Evolutionary conservation across 176 grass and related monocot species (phyloP).

Genomic region (Bothriochloa decipiens): DNA sequence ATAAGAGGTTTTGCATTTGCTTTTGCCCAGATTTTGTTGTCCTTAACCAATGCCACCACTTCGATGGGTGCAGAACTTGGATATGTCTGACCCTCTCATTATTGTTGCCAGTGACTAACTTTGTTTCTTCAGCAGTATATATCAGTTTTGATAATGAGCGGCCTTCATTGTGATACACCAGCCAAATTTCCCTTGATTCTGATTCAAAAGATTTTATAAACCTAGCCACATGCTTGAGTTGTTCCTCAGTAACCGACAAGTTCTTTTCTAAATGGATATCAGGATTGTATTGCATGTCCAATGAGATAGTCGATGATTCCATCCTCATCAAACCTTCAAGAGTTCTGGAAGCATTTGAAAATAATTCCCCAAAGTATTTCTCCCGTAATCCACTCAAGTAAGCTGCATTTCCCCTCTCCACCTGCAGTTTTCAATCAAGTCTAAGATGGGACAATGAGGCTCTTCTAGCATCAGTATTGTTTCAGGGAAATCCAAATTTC

Average conservation of each 20-base stretch:
- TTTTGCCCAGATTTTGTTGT: constrained; percentile 81
- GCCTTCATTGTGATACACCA: constrained; percentile 90
- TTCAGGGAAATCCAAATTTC: constrained; percentile 11
- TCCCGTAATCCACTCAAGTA: constrained; percentile 95
- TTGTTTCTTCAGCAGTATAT: constrained; percentile 89
- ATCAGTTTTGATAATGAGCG: constrained; percentile 83
- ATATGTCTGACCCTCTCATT: constrained; percentile 72
- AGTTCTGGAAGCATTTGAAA: constrained; percentile 84
- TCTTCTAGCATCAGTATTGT: constrained; percentile 25
- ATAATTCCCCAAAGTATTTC: constrained; percentile 91
- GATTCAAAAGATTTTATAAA: constrained; percentile 98
- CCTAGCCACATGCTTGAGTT: constrained; percentile 86
- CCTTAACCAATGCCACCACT: constrained; percentile 96
- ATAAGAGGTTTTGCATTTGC: constrained; percentile 89
- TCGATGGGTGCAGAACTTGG: constrained; percentile 76
- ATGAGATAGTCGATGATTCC: constrained; percentile 43
- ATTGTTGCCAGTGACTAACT: constrained; percentile 62
- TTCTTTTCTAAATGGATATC: constrained; percentile 48
- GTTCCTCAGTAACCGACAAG: constrained; percentile 55
- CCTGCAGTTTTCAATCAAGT: constrained; percentile 55
- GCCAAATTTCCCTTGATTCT: constrained; percentile 95
- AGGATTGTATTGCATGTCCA: constrained; percentile 36
- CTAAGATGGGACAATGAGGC: constrained; percentile 5
- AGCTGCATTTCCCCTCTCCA: constrained; percentile 90
- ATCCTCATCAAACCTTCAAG: constrained; percentile 51